Evolutionary conservation across 2,329 filamentous ascomycete species (phyloP), one percentile per base, ranked within the genome.

Genomic region (Paracoccidioides lutzii): DNA sequence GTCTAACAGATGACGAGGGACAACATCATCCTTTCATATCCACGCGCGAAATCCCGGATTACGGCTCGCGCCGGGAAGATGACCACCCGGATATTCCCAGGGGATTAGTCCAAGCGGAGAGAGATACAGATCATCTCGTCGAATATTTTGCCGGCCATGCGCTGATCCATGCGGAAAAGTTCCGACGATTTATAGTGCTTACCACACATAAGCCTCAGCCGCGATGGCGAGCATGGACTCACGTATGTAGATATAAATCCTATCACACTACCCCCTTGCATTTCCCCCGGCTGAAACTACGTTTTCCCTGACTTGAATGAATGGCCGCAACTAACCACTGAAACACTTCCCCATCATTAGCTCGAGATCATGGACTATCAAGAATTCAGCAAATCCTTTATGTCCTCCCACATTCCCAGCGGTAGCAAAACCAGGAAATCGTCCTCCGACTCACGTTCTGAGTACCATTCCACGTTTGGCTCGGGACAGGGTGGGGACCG

Each of bases 91-190:
- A 55, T 5, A 62, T 67, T 7, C 66, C 65, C 1, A 64, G 57
- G 14, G 60, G 60, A 5, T 57, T 66, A n/a, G 64, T 59, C 2
- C 64, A 67, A 44, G 58, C 61, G 9, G 62, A 66, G 30, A 61
- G 65, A 30, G 62, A 71, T 41, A 60, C 67, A 7, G 70, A 73
- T 46, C 67, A 69, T 54, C 61, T 74, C 1, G 62, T 68, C 5
- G 69, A 73, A 54, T 66, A 69, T 35, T 72, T 72, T 48, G 67
- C 70, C 1, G 70, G 69, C 7, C 73, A 69, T 69, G 59, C 61
- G 1, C 54, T 71, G 5, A 54, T 68, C 10, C 63, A 72, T 51
- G 60, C 60, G 3, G 57, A 68, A 14, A 62, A 62, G 6, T 69
- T 68, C 51, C 64, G 69, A 6, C 64, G 63, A 7, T 71, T 71